These are phyloP conservation scores for Cytospora chrysosperma DNA, from an alignment of 2,329 filamentous ascomycete genomes.

Conservation along the genomic window DNA sequence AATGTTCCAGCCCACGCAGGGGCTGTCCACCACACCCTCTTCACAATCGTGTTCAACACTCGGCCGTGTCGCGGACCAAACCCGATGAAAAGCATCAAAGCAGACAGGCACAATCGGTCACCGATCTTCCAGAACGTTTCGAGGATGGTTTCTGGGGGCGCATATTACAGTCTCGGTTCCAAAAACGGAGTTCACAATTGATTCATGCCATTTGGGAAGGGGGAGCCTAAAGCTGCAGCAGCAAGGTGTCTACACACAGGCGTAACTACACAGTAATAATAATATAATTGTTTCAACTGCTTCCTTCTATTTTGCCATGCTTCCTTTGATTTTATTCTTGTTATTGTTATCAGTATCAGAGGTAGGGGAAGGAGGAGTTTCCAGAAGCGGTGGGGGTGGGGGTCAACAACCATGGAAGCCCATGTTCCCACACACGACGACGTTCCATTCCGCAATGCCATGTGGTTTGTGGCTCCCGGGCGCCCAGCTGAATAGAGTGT, in stretches of 20 bases:
- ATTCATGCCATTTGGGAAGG: no score
- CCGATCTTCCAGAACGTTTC: background rate
- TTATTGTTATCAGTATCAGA: no score
- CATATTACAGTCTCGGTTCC: background rate
- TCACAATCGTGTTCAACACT: no score
- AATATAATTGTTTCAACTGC: background rate
- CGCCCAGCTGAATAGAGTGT: background rate
- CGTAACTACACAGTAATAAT: background rate
- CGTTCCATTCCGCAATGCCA: slow-evolving; percentile 8
- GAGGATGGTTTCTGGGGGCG: background rate
- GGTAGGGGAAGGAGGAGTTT: no score
- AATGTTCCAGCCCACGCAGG: background rate
- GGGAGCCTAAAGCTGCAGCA: no score
- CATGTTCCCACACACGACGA: background rate
- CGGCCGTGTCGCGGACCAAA: background rate
- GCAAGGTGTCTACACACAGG: background rate
- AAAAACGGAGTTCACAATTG: no score
- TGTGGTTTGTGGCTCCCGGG: slow-evolving; percentile 1
- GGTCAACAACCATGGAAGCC: background rate
- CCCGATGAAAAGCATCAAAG: background rate
- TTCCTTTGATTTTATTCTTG: no score
- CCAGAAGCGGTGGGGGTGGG: background rate
- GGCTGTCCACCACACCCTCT: no score
- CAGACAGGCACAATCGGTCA: background rate
- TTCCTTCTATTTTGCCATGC: background rate